A percentile compares a stretch with the other conserved stretches of the same genome.
These are phyloP conservation scores for Ustanciosporium gigantosporum DNA, from an alignment of 1,284 basidiomycete genomes.

Conservation along the genomic window DNA sequence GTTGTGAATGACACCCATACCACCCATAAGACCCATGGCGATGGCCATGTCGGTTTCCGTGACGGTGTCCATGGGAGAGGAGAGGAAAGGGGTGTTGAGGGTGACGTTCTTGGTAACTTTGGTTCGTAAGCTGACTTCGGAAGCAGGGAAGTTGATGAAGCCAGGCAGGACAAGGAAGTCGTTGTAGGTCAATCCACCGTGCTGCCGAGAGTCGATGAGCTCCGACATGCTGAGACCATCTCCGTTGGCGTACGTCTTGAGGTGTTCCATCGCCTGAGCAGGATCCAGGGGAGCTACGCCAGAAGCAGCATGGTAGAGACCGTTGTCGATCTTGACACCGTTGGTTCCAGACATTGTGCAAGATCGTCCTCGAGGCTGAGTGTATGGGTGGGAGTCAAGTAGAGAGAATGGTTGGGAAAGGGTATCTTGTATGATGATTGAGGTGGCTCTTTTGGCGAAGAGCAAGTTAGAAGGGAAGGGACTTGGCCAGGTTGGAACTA, in stretches of 20 bases:
- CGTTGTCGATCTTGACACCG: slow-evolving; percentile 21
- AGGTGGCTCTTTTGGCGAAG: slow-evolving; percentile 39
- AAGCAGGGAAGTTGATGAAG: slow-evolving; percentile 89
- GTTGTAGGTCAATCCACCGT: slow-evolving; percentile 94
- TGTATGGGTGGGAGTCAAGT: too few relatives aligned
- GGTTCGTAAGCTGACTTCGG: slow-evolving; percentile 79
- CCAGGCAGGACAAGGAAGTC: slow-evolving; percentile 71
- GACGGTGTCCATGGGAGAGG: slow-evolving; percentile 99
- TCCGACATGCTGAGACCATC: slow-evolving; percentile 86
- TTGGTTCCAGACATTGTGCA: slow-evolving; percentile 1
- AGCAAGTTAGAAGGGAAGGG: slow-evolving; percentile 19
- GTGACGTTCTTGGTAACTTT: slow-evolving; percentile 87
- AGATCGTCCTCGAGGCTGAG: background rate
- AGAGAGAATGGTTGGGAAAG: slow-evolving; percentile 11
- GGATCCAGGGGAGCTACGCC: slow-evolving; percentile 42
- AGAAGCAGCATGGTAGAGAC: slow-evolving; percentile 17
- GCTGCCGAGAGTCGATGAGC: slow-evolving; percentile 84
- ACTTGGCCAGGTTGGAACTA: too few relatives aligned
- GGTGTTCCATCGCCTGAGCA: slow-evolving; percentile 46
- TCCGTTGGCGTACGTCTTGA: slow-evolving; percentile 69
- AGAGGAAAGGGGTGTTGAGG: slow-evolving; percentile 94
- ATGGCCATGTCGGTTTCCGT: slow-evolving; percentile 98
- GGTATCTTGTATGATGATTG: slow-evolving; percentile 1
- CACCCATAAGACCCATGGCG: slow-evolving; percentile 69
- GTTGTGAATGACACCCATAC: slow-evolving; percentile 98